Conservation (phyloP, 768 basidiomycete species). For the Collybia sordida region DNA sequence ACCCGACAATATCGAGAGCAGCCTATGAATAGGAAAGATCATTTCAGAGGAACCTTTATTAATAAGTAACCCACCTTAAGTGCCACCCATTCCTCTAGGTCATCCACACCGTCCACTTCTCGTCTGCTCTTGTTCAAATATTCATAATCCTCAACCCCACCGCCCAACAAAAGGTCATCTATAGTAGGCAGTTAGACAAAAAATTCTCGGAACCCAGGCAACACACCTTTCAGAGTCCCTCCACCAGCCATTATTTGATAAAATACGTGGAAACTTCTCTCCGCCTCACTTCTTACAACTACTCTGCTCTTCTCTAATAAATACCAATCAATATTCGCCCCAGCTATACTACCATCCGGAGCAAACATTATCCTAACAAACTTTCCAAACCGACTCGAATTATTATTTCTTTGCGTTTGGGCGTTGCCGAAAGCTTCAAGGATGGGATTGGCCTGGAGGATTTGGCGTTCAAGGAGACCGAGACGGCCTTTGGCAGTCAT, state of each 20-base stretch:
- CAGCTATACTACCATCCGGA: conserved; percentile 90
- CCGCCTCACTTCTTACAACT: conserved; percentile 81
- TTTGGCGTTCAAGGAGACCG: conserved; percentile 92
- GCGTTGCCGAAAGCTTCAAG: conserved; percentile 98
- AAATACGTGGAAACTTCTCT: conserved; percentile 96
- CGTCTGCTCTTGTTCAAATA: conserved; percentile 87
- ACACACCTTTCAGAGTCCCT: conserved; percentile 64
- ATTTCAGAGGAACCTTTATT: background rate
- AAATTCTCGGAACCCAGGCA: background rate
- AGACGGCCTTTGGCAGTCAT: conserved; percentile 71
- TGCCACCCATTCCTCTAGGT: conserved; percentile 81
- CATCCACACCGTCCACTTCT: conserved; percentile 95
- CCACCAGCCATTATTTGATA: conserved; percentile 90
- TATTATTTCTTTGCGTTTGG: conserved; percentile 97
- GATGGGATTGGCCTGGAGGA: conserved; percentile 96
- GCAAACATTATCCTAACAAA: conserved; percentile 96
- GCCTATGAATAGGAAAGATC: conserved; percentile 36
- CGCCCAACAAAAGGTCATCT: conserved; percentile 77
- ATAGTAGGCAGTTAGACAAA: conserved; percentile 3
- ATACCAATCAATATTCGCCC: conserved; percentile 99
- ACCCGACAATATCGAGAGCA: conserved; percentile 89
- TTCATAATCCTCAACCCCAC: conserved; percentile 78
- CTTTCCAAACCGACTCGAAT: conserved; percentile 98
- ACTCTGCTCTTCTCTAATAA: conserved; percentile 96
- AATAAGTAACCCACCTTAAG: conserved; percentile 55